Base-by-base conservation (phyloP, 305 asterid species). In the Vinca major region DNA sequence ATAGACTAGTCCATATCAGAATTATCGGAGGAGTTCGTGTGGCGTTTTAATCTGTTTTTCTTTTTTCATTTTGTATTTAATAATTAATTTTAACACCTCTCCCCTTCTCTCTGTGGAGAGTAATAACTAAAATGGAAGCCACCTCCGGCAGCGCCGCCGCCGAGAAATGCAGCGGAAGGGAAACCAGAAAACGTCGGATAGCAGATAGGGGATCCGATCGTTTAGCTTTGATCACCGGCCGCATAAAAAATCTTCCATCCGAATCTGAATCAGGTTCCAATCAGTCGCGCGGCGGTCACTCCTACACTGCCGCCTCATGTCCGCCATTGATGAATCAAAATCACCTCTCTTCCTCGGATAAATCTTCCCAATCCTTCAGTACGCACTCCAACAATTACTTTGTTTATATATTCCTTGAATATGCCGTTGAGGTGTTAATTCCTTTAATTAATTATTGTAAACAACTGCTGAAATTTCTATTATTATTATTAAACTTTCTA, bases 221-320 rank as follows among this genome's bases (percentile, higher is more conserved):
- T 45, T 62, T 91, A 19, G 96, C 98, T 21, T 87, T 89, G 37
- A 89, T 91, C 78, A 82, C 96, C 62, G 96, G 96, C 67, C 95
- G 85, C 50, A 80, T 83, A 77, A 74, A 81, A 51, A 62, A 83
- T 73, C 85, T 91, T 1, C 82, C 89, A 9, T 12, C 69, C 33
- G 45, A 41, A 9, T 67, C 90, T 39, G 74, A 50, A 9, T 8
- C 69, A 13, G 76, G 13, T 40, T 74, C 70, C 33, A 26, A 26
- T 26, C 33, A 26, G 33, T 64, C 51, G 8, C 75, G 56, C 57
- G 75, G 71, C 67, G 33, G 33, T 1, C 84, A 70, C 70, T 71
- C 83, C 66, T 63, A 11, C 67, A 68, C 81, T 58, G 56, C 81
- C 62, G 56, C 77, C 72, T 55, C 83, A 39, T 73, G 63, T 71